Base-by-base conservation (phyloP, 1,284 basidiomycete genomes). In the Anthracocystis setariae region DNA sequence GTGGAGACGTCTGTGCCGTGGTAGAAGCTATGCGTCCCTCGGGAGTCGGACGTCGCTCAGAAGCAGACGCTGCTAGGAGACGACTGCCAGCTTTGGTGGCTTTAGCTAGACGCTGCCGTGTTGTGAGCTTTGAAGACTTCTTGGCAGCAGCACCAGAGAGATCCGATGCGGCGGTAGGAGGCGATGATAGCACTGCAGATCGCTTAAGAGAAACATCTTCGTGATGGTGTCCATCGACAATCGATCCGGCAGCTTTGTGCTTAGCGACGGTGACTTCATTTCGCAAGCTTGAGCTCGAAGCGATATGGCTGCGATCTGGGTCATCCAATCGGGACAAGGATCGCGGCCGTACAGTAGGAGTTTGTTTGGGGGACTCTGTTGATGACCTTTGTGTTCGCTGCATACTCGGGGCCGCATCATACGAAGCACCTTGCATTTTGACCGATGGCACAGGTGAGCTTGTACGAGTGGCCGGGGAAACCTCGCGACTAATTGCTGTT, bases 21-120 rank as follows among this genome's bases (percentile, higher is more conserved):
- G 38, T 21, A 1, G 61, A 45, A 3, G 33, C 32, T 8, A 61
- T 32, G 2, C 59, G 40, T 32, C 52, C 45, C 25, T 61, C 65
- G 0, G 59, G 58, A 7, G 65, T 55, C 0, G 58, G 49, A 10
- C 32, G 42, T 9, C 63, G 63, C 12, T 72, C 63, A 3, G 40
- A 13, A 9, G 40, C 12, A 23, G 69, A 50, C 4, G 50, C 60
- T 17, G 51, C 39, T 3, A 73, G 55, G 8, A 65, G 54, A 12
- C 64, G 53, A 37, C 62, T 66, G 8, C 65, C 66, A 3, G 56
- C 71, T 43, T 73, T 73, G 15, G 71, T 68, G 1, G 71, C 71
- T 42, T 73, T 73, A 17, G 71, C 66, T 0, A 73, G 49, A 25
- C 71, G 61, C 40, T 69, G 66, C 5, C 71, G 57, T 3, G 71